Base-by-base conservation (phyloP, 2,329 filamentous ascomycete species). In the Fusarium veterinarium region DNA sequence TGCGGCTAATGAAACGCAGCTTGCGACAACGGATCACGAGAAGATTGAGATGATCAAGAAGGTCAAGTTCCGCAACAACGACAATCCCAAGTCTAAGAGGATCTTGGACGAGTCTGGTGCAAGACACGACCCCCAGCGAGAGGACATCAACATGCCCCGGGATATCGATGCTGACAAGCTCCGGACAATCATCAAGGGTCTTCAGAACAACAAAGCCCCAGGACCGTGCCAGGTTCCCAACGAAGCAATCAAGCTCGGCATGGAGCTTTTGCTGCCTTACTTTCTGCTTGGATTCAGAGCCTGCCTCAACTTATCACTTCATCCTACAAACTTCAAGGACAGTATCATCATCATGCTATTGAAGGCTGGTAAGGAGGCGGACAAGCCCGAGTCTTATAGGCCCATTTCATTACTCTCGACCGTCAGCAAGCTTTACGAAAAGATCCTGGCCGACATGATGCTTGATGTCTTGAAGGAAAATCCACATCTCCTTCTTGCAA, bases 341-440 rank as follows among this genome's bases (percentile, higher is more conserved):
- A 42, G 53, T 6, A 64, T 37, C n/a, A 49, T 67, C 17, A 31
- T 65, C 42, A 49, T 69, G 65, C 9, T 44, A 7, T 51, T 40
- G 5, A 69, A 71, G 30, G 12, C 25, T 5, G 56, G 45, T 5
- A 69, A 59, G 37, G 6, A 38, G 6, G n/a, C 38, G 2, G 8
- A 60, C 2, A 5, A 20, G 14, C 56, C 65, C 17, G 58, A 66
- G 19, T 60, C 44, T 23, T 71, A 52, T 14, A 52, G 68, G 19
- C 60, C 68, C 10, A 66, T 71, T n/a, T 46, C 60, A 5, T 45
- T 71, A 19, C 25, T 71, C 16, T 57, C 60, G 3, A 31, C 37
- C 38, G 17, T 69, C 4, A 60, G 65, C 16, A 71, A 71, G 60
- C 28, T 71, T 9, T 46, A 61, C 8, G 57, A 69, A 42, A 69